Base-by-base conservation (phyloP, 768 basidiomycete genomes). In the Rubroboletus satanas region DNA sequence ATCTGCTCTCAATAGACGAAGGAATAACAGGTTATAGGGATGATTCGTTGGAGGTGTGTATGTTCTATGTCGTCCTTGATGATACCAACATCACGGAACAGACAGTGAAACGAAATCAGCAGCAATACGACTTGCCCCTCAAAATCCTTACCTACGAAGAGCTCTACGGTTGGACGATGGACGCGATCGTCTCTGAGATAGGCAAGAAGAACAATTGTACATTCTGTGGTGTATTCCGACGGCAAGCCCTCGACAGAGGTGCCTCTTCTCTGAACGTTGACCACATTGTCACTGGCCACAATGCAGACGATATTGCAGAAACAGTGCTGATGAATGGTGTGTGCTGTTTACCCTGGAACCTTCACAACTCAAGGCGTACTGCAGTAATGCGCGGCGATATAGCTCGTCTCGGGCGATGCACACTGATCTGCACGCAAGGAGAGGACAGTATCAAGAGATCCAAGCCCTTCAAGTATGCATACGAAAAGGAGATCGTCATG, bases 401-500 rank as follows among this genome's bases (percentile, higher is more conserved):
- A 45, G 92, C 95, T 15, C 83, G 97, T 37, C 79, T 99, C 12
- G 91, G 92, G 4, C 81, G 97, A 49, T 98, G 97, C 72, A 98
- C 96, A 1, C 78, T 85, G 37, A 95, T 99, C 56, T 96, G 93
- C 55, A 99, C 97, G 0, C 86, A 93, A 68, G 93, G 93, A 38
- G 96, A 97, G 69, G 93, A 97, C 65, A 95, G 93, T 1, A 98
- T 98, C 69, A 92, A 86, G 70, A 83, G 97, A 53, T 94, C 91
- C 46, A 99, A 99, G 73, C 97, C 97, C n/a, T 98, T 99, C 80
- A 98, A 98, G 69, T 99, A 98, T 66, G 88, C 93, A 0, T 98
- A 98, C 64, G 97, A 99, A 76, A 99, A 99, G 74, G 97, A 99
- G 74, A 98, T 99, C 32, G 97, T 99, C 58, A 98, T 99, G 97